Evolutionary conservation across 208 protist species (phyloP), one percentile per base, ranked within the genome.

Genomic region (Cochliopodium minus): DNA sequence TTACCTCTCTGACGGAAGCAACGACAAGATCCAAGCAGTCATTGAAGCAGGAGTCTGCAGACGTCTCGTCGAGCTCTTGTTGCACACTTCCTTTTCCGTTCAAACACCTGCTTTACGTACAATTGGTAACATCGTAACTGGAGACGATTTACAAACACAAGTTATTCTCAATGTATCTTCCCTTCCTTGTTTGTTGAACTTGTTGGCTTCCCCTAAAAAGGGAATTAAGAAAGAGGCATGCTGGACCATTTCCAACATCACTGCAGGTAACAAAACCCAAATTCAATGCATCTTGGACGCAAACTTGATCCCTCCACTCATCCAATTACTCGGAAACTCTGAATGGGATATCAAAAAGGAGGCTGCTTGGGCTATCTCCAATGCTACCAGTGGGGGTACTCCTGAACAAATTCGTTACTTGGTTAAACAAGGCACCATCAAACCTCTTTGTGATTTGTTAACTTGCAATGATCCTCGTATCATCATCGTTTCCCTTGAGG

Each of bases 181-280:
- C 13, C 77, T 98, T 7, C 46, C 65, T 7, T 43, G 54, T 35
- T 68, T 97, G 13, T 53, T 45, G 0, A 49, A 65, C 13, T 70
- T 97, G 22, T 71, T 98, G 33, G 60, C 57, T 34, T 71, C 79
- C 61, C 60, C 60, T 13, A 85, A 86, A 58, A 79, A 78, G 35
- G 71, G 76, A 39, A 89, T 98, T 42, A 76, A 78, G 22, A 99
- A 98, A 74, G 93, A 99, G 70, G 81, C 88, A 22, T 96, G 88
- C 73, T 99, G 93, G 93, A 92, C 91, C 6, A 78, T 98, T 52
- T 97, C 91, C 13, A 99, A 99, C 81, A 95, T 99, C 49, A 91
- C 90, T 20, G 91, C 93, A 5, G 93, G 93, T 48, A 89, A 67
- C 66, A 43, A 62, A 4, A 48, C 70, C 13, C 95, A 99, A 73